Evolutionary conservation across 345 rosid species (phyloP).

Genomic region (Tarenaya hassleriana): DNA sequence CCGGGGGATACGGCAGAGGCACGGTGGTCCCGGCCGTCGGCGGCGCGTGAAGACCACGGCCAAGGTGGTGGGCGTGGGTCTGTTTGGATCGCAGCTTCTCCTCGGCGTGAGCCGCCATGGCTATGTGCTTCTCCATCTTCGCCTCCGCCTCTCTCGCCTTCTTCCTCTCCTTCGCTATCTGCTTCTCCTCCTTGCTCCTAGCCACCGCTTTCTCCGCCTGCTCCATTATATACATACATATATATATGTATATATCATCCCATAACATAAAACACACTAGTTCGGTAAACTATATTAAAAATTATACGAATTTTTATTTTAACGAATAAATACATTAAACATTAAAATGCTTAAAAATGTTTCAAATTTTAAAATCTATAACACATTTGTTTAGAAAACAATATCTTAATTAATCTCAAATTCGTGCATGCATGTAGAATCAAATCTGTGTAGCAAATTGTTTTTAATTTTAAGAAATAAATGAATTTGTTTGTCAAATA

Average conservation of each 20-base stretch:
- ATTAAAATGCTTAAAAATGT: neutral
- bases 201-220: conserved; percentile 51
- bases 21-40: conserved; percentile 1
- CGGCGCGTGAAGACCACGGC: conserved; percentile 11
- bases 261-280: too few relatives aligned
- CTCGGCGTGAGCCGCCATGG: conserved; percentile 50
- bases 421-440: too few relatives aligned
- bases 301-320: too few relatives aligned
- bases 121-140: conserved; percentile 62
- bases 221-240: neutral
- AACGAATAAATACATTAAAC: neutral
- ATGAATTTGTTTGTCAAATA: too few relatives aligned
- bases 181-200: conserved; percentile 46
- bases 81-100: conserved; percentile 30
- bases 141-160: conserved; percentile 62
- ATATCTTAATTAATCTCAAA: too few relatives aligned
- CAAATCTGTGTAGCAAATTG: too few relatives aligned
- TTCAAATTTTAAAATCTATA: too few relatives aligned
- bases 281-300: too few relatives aligned
- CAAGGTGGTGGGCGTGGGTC: conserved; percentile 18
- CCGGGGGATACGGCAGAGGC: conserved; percentile 11
- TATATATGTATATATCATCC: too few relatives aligned
- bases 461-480: too few relatives aligned
- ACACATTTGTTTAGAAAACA: too few relatives aligned
- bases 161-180: conserved; percentile 49